phyloP scores from a whole-genome alignment of 805 yeast genomes.

The Kregervanrija pseudodelftensis region DNA sequence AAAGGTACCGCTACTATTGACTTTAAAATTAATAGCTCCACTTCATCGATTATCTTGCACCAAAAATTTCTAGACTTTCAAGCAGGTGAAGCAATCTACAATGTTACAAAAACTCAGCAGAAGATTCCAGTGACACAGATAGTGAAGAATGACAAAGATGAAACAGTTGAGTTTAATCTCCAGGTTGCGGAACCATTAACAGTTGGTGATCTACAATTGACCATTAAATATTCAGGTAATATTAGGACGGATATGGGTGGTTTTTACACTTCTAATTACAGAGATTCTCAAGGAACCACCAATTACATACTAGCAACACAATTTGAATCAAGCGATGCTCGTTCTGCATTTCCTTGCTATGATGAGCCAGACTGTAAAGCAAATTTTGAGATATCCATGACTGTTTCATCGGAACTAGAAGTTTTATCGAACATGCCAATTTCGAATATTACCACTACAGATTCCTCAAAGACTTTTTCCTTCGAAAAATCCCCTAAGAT shows the following conservation, averaged over 20 bases:
- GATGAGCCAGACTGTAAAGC: conserved; percentile 54
- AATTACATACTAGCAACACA: conserved; percentile 44
- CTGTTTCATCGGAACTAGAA: conserved; percentile 26
- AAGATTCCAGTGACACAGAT: conserved; percentile 14
- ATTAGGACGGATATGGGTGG: conserved; percentile 53
- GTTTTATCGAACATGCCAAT: conserved; percentile 45
- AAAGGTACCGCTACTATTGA: conserved; percentile 41
- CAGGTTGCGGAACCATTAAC: conserved; percentile 24
- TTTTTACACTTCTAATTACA: conserved; percentile 42
- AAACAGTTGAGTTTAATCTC: conserved; percentile 57
- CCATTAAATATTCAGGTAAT: conserved; percentile 33
- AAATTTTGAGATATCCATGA: conserved; percentile 40
- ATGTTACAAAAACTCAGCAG: conserved; percentile 22
- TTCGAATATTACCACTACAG: conserved; percentile 12
- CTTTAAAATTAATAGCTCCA: conserved; percentile 35
- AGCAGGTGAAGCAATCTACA: conserved; percentile 15
- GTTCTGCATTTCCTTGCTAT: conserved; percentile 51
- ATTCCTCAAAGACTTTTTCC: conserved; percentile 20
- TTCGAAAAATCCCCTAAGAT: conserved; percentile 45
- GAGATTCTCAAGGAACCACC: conserved; percentile 28
- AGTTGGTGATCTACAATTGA: conserved; percentile 26
- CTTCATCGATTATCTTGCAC: conserved; percentile 42
- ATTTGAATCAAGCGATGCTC: conserved; percentile 53
- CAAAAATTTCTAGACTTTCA: conserved; percentile 35
- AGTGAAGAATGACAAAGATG: conserved; percentile 35